Evolutionary conservation across 2,329 filamentous ascomycete species (phyloP), one percentile per base, ranked within the genome.

Genomic region (Botrytis pseudocinerea): DNA sequence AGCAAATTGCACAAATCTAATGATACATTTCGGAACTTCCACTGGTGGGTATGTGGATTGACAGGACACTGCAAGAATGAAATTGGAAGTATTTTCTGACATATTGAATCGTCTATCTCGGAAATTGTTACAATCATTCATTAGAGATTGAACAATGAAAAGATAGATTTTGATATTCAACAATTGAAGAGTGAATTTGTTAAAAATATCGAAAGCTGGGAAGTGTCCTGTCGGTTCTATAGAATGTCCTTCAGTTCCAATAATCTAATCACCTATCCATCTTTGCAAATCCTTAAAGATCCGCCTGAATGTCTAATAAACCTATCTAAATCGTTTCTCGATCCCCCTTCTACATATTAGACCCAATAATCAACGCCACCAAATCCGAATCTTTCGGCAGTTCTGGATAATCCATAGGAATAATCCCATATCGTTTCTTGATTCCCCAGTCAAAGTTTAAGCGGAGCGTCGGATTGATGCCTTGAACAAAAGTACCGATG

Each of bases 391-490:
- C 81, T 66, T 83, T 77, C 0, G 77, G 77, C 46, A 78, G 62
- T 63, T 78, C 77, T 4, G 77, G 77, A 74, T 78, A 78, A 73
- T 78, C 77, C 76, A 78, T 77, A 6, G 76, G 70, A 25, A 78
- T 69, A 42, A 78, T 63, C 9, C 82, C 32, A 81, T 79, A 80
- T 64, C 77, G 79, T 7, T 75, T 78, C 62, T 78, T 75, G 1
- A 76, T 75, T 4, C 72, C 70, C 73, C 77, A 74, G 65, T 81
- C 65, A 42, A 80, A 83, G 8, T 78, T 80, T 51, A 64, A 69
- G n/a, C 80, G 76, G 8, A 83, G 78, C 12, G 80, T 76, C 4
- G 80, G 78, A 74, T 86, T 86, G 77, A 86, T 83, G 28, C 84
- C 84, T 28, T 80, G 78, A 46, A 84, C 82, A 82, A 84, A 85